Conservation (phyloP, 2,329 filamentous ascomycete species). For the Lizonia empirigonia region DNA sequence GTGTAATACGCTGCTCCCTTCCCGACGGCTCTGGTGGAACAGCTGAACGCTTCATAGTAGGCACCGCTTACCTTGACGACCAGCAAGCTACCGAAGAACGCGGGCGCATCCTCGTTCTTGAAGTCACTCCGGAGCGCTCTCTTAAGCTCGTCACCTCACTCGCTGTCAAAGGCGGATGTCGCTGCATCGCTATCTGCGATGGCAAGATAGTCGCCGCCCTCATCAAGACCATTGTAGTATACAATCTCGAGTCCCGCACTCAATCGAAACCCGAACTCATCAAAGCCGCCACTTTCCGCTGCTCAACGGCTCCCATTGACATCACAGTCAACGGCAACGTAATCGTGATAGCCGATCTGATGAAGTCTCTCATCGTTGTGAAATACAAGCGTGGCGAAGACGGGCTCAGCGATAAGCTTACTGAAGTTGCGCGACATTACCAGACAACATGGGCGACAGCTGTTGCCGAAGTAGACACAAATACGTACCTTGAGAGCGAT, state of each 20-base stretch:
- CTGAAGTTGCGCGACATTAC: conserved; percentile 79
- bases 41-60: conserved; percentile 85
- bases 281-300: conserved; percentile 77
- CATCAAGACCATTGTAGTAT: conserved; percentile 79
- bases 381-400: conserved; percentile 67
- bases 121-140: conserved; percentile 75
- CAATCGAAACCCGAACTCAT: conserved; percentile 62
- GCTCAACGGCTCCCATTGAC: conserved; percentile 83
- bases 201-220: conserved; percentile 83
- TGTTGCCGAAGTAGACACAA: conserved; percentile 71
- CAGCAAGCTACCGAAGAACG: conserved; percentile 58
- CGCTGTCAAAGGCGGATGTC: conserved; percentile 77
- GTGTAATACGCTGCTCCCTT: conserved; percentile 78
- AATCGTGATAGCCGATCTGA: conserved; percentile 87
- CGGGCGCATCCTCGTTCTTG: conserved; percentile 83
- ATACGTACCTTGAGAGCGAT: conserved; percentile 83
- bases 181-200: conserved; percentile 72
- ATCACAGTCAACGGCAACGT: conserved; percentile 73
- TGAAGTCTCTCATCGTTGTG: conserved; percentile 87
- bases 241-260: conserved; percentile 61
- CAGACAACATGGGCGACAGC: conserved; percentile 83
- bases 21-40: conserved; percentile 61
- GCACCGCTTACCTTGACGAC: conserved; percentile 79
- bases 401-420: conserved; percentile 66
- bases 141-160: conserved; percentile 74